Evolutionary conservation across 2,329 filamentous ascomycete species (phyloP), one percentile per base, ranked within the genome.

Genomic region (Hortaea werneckii): DNA sequence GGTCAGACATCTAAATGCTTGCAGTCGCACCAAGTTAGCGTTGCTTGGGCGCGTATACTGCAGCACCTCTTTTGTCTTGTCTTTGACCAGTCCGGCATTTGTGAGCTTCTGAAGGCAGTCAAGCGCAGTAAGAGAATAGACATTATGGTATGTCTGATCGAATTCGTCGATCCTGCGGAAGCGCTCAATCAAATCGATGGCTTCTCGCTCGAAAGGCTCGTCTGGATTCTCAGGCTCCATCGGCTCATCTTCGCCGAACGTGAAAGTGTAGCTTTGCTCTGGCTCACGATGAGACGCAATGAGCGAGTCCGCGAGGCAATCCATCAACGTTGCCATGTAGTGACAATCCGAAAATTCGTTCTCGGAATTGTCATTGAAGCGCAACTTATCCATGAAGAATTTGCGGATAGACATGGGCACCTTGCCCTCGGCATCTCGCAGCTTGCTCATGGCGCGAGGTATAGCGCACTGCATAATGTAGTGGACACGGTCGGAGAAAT

Each of bases 311-410:
- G 77, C 73, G 5, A 84, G 64, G 35, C 77, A 78, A 34, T 65
- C 69, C 70, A 98, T 84, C 26, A 98, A 73, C 20, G 77, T 84
- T 6, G 87, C 81, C 44, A 98, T 79, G 61, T 95, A 98, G 58
- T 86, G 82, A 51, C 89, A 83, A 58, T 98, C 94, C 5, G 89
- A 95, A 60, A 80, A 94, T 42, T 71, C 71, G 57, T 98, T 98
- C 49, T 85, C 83, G 2, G 85, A 82, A 61, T 98, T 98, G 66
- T 98, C 89, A 61, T 98, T 98, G 69, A 88, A 90, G 41, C 85
- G 83, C 30, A 98, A 72, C 60, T 94, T 85, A 55, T 95, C 88
- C 20, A 94, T 77, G 41, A 98, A 78, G 63, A 95, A 94, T 35
- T 79, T 77, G 47, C 89, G 85, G 5, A 87, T 87, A 43, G 82